Evolutionary conservation across 2,329 filamentous ascomycete genomes (phyloP), one percentile per base, ranked within the genome.

Genomic region (Exophiala lecanii-corni): DNA sequence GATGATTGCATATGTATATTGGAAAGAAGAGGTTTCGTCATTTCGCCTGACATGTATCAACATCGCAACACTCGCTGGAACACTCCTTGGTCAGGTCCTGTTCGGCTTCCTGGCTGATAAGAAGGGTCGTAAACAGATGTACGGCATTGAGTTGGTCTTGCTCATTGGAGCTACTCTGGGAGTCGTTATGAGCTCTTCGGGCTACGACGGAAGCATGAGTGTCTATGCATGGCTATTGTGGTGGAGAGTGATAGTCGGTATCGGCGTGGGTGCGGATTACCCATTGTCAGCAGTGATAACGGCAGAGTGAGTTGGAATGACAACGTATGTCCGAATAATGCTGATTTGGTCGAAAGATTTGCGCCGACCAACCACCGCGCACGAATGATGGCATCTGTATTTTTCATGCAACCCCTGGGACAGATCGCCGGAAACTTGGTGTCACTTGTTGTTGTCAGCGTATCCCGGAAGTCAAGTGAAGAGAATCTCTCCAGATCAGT

Each of bases 401-500:
- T 85, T 58, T 71, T 82, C 54, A 83, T 82, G 75, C 81, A 85
- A 53, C 79, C 81, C 1, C 64, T 84, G 6, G 81, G 81, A 4
- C 81, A 84, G 56, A 74, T 82, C 2, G 67, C 81, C 2, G 80
- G 80, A 10, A 80, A 82, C 49, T 61, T 82, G 4, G 76, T 83
- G 9, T 76, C 77, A 3, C 62, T 82, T 3, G 52, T 71, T 48
- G 62, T 72, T 21, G 61, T 69, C 36, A 56, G 60, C 23, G 50
- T 60, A 19, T 55, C 53, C 34, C 57, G 55, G 23, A 55, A 50
- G 13, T 51, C 52, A 17, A 50, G 54, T 4, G 46, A 47, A 13
- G 56, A 51, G 10, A 61, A 66, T 30, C 41, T 63, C 12, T 49
- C 48, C 6, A 59, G 61, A 4, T 62, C 66, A 3, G 65, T 82